Conservation (phyloP, 2,329 filamentous ascomycete genomes). For the Endocalyx cinctus region DNA sequence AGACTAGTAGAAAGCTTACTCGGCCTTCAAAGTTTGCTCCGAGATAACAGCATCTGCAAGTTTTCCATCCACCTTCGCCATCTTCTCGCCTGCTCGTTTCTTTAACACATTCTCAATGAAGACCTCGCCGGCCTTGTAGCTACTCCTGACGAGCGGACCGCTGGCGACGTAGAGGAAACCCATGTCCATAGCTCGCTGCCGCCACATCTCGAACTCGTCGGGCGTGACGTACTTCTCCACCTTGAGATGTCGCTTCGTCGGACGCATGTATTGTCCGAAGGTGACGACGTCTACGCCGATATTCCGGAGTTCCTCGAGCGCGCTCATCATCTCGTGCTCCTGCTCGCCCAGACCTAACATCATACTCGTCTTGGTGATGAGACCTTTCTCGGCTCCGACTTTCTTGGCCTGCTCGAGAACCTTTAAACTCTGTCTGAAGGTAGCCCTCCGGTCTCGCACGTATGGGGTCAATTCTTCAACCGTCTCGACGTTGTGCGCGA, state of each 20-base stretch:
- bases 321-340: constrained; percentile 77
- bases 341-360: constrained; percentile 96
- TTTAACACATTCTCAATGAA: constrained; percentile 98
- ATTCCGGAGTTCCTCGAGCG: constrained; percentile 73
- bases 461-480: constrained; percentile 85
- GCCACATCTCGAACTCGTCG: constrained; percentile 87
- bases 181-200: constrained; percentile 83
- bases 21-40: constrained; percentile 15
- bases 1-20: no score
- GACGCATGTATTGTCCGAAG: constrained; percentile 99
- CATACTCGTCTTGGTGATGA: constrained; percentile 98
- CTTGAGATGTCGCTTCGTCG: constrained; percentile 95
- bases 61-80: constrained; percentile 10
- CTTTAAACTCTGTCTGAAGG: constrained; percentile 76
- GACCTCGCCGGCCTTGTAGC: constrained; percentile 95
- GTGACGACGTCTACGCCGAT: constrained; percentile 89
- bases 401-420: constrained; percentile 81
- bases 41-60: constrained; percentile 17
- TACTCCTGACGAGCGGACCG: constrained; percentile 86
- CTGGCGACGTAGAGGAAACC: constrained; percentile 96
- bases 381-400: constrained; percentile 57
- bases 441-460: constrained; percentile 84
- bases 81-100: constrained; percentile 59
- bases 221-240: constrained; percentile 94
- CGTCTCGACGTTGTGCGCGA: constrained; percentile 96